These are phyloP conservation scores for Rhodamnia argentea DNA, from an alignment of 345 rosid genomes.

Conservation along the genomic window DNA sequence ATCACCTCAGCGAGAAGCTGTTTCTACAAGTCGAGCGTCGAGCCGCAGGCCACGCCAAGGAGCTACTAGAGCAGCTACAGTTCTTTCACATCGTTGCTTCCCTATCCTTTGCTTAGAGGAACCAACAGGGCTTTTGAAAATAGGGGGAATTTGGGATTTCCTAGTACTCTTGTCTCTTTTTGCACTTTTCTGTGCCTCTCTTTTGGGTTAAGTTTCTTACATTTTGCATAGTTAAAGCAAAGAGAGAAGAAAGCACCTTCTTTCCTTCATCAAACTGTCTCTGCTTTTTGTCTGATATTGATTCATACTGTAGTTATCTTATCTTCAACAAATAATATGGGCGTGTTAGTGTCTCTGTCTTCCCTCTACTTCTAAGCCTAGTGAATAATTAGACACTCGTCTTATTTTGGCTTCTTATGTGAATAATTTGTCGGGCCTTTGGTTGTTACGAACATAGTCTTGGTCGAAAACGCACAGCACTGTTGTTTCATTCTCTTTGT, in stretches of 20 bases:
- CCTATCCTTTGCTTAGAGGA: conserved; percentile 35
- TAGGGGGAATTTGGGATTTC: not conserved
- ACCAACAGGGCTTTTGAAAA: not conserved
- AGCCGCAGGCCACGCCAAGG: conserved; percentile 59
- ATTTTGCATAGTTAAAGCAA: not conserved
- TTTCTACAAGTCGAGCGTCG: conserved; percentile 54
- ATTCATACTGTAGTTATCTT: conserved; percentile 20
- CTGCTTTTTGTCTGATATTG: conserved; percentile 1
- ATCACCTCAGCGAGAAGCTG: conserved; percentile 59
- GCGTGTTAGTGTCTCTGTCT: not conserved
- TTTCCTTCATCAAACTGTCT: not conserved
- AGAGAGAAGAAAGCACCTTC: conserved; percentile 3
- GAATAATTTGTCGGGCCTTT: not conserved
- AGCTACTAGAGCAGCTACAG: conserved; percentile 63
- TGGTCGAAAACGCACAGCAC: not conserved
- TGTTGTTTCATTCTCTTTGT: not conserved
- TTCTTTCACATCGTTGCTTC: conserved; percentile 86
- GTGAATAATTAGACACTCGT: not conserved
- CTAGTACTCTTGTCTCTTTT: not conserved
- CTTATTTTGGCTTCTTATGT: not conserved
- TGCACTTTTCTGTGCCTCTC: not conserved
- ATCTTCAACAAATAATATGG: not conserved
- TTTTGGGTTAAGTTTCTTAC: not conserved
- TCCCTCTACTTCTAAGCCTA: not conserved
- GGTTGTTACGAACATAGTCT: not conserved